A percentile compares a stretch with the other conserved stretches of the same genome.
Conservation (phyloP, 768 basidiomycete species). For the Trametes villosa region DNA sequence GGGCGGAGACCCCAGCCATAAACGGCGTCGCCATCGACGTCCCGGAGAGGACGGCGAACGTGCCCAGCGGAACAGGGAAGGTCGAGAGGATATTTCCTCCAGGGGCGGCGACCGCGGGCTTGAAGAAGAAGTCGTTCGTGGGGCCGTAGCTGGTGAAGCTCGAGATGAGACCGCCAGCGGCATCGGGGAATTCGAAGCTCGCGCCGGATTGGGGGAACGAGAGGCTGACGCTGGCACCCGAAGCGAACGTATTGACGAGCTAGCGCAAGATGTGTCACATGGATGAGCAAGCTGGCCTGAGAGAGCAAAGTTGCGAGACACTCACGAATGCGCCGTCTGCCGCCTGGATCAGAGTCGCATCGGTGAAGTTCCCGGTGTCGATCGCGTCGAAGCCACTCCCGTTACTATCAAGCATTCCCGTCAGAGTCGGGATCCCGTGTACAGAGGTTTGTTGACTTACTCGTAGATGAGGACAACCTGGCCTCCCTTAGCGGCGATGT, state of each 20-base stretch:
- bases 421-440: background rate
- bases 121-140: slow-evolving; percentile 61
- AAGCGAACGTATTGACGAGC: slow-evolving; percentile 55
- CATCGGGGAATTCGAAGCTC: slow-evolving; percentile 48
- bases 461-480: slow-evolving; percentile 56
- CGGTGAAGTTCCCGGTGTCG: slow-evolving; percentile 47
- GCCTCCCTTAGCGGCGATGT: slow-evolving; percentile 58
- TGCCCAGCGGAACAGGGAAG: slow-evolving; percentile 27
- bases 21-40: slow-evolving; percentile 41
- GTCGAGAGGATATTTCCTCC: slow-evolving; percentile 58
- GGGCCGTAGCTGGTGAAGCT: slow-evolving; percentile 61
- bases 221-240: slow-evolving; percentile 46
- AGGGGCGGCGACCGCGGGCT: slow-evolving; percentile 56
- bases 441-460: slow-evolving; percentile 37
- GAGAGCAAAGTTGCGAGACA: slow-evolving; percentile 6
- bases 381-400: slow-evolving; percentile 51
- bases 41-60: slow-evolving; percentile 23
- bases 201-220: slow-evolving; percentile 54
- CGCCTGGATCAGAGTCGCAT: slow-evolving; percentile 54
- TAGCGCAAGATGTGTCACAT: background rate
- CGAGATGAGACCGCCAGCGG: slow-evolving; percentile 59
- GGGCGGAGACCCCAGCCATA: slow-evolving; percentile 49
- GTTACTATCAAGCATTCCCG: slow-evolving; percentile 41
- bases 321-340: slow-evolving; percentile 59
- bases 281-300: background rate